phyloP scores from a whole-genome alignment of 2,329 filamentous ascomycete species.

The Hypoxylon sp. region DNA sequence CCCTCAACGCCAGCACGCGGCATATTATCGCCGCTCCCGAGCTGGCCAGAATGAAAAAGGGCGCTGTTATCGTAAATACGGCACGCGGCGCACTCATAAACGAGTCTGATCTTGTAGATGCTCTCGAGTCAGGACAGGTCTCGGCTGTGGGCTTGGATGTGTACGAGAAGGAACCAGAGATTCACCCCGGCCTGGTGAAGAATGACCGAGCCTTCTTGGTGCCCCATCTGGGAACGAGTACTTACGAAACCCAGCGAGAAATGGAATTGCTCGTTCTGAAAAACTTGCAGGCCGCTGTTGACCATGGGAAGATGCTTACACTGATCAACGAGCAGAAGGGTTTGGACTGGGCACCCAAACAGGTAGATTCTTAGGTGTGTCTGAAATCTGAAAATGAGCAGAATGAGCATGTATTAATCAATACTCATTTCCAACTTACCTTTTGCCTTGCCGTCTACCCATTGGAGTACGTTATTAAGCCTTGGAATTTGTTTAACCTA shows the following conservation, averaged over 20 bases:
- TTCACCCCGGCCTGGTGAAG: conserved; percentile 66
- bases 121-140: conserved; percentile 62
- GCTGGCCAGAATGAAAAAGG: conserved; percentile 63
- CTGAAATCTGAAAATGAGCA: no score
- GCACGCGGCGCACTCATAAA: conserved; percentile 65
- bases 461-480: no score
- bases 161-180: conserved; percentile 65
- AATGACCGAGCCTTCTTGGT: conserved; percentile 69
- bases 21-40: conserved; percentile 61
- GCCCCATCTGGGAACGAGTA: conserved; percentile 74
- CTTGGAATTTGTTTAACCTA: no score
- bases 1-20: conserved; percentile 58
- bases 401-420: no score
- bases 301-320: conserved; percentile 66
- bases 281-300: conserved; percentile 62
- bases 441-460: no score
- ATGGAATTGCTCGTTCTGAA: conserved; percentile 58
- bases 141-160: conserved; percentile 65
- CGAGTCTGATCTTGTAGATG: conserved; percentile 62
- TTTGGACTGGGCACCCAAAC: conserved; percentile 39
- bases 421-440: no score
- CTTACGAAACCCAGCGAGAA: conserved; percentile 57
- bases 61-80: conserved; percentile 65
- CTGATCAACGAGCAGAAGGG: conserved; percentile 67
- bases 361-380: conserved; percentile 7